Percentiles rank a stretch among this genome's conserved stretches.
Evolutionary conservation across 2,329 filamentous ascomycete genomes (phyloP).

Genomic region (Sarocladiaceae sp.): DNA sequence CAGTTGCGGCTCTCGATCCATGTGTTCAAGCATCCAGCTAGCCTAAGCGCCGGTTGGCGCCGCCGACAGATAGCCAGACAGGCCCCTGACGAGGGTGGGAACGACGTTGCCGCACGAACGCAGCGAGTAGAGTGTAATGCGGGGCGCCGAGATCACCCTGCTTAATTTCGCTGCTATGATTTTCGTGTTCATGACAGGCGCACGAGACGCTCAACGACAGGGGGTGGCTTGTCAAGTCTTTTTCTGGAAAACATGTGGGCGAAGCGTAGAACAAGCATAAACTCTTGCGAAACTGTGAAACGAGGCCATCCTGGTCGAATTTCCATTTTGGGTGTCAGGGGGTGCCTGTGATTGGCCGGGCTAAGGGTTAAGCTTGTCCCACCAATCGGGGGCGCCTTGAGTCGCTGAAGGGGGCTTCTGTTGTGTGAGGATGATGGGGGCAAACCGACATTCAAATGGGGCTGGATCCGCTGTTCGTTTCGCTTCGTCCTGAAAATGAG

Average conservation of each 20-base stretch:
- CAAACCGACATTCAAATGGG: no score
- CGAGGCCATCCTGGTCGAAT: no score
- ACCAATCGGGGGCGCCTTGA: slow-evolving; percentile 7
- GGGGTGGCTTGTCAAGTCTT: neutral
- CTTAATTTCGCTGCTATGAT: slow-evolving; percentile 7
- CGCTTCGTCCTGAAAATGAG: neutral
- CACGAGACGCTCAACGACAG: neutral
- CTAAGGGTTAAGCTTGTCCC: slow-evolving; percentile 2
- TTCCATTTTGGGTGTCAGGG: neutral
- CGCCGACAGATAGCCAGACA: no score
- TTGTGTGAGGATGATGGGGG: no score
- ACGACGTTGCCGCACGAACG: neutral
- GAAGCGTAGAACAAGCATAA: neutral
- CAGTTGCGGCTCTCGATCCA: no score
- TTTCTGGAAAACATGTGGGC: no score
- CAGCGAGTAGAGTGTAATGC: slow-evolving; percentile 2
- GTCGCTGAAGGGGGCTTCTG: no score
- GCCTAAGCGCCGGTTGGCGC: neutral
- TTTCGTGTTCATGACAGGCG: neutral
- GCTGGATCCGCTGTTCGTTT: neutral
- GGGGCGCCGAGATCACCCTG: slow-evolving; percentile 1
- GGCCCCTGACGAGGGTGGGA: neutral
- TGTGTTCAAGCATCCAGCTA: no score
- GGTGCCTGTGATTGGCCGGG: neutral
- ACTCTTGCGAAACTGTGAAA: neutral